Base-by-base conservation (phyloP, 768 basidiomycete genomes). In the Podaxis sp. region DNA sequence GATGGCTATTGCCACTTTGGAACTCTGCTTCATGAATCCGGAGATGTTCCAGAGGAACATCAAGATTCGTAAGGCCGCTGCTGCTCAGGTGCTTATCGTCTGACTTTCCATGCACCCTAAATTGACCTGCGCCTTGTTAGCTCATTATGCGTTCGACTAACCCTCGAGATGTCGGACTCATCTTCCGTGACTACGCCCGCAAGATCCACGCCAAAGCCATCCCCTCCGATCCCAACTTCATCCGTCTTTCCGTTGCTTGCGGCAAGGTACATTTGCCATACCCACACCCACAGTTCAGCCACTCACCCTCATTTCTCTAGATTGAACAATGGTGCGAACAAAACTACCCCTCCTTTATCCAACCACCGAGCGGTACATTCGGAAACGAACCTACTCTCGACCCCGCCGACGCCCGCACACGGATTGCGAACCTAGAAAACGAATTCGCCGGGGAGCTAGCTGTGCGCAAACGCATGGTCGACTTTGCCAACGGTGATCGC, bases 1-100 rank as follows among this genome's bases (percentile, higher is more conserved):
- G 11, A 98, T 98, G 95, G 95, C 96, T 0, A 89, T 99, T 64
- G 95, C 96, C 9, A 98, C 96, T 6, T 81, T 99, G 21, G 84
- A 88, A 53, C 73, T 92, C 50, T 96, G 94, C 72, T 98, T 95
- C 77, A 95, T 93, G 91, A 98, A 98, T 75, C 83, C 84, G 6
- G 77, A 76, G 6, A 90, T 98, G 82, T 86, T 98, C 73, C 82
- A 89, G 65, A 74, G 82, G 67, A 95, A 97, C 70, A 87, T 97
- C 71, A 98, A 99, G 76, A 99, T 99, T 63, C 84, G 95, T 61
- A 95, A 94, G 70, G 94, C 93, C 1, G 84, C 88, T 65, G 94
- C 96, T 50, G 93, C 95, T 1, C 67, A 76, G 65, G 95, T 94
- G 69, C 59, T 88, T 75, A 5, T 18, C 50, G 47, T 42, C 44